Conservation (phyloP, 805 yeast species). For the Wickerhamiella cacticola region DNA sequence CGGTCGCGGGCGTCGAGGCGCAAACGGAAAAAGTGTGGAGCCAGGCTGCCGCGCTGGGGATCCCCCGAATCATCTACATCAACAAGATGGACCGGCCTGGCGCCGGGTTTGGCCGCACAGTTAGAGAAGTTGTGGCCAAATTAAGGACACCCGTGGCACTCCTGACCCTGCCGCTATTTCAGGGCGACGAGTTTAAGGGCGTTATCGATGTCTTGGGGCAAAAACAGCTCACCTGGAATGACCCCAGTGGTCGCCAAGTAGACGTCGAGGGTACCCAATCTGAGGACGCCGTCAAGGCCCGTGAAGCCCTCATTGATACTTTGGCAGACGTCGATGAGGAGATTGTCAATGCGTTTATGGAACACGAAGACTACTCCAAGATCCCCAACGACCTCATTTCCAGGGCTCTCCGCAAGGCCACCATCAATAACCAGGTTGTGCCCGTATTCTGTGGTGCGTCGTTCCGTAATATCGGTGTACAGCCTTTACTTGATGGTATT, state of each 20-base stretch:
- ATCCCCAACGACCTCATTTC: slow-evolving; percentile 47
- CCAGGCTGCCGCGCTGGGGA: slow-evolving; percentile 53
- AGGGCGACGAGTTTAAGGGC: slow-evolving; percentile 47
- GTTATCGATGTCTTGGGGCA: slow-evolving; percentile 63
- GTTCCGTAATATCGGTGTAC: slow-evolving; percentile 86
- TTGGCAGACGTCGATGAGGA: slow-evolving; percentile 72
- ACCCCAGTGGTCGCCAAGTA: slow-evolving; percentile 40
- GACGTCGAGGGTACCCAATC: slow-evolving; percentile 29
- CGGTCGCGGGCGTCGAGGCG: slow-evolving; percentile 96
- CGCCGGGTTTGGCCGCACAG: slow-evolving; percentile 86
- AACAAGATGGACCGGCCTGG: slow-evolving; percentile 97
- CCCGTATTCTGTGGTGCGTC: slow-evolving; percentile 93
- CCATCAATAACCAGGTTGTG: slow-evolving; percentile 44
- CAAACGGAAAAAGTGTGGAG: slow-evolving; percentile 97
- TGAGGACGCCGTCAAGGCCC: slow-evolving; percentile 40
- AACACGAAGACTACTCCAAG: slow-evolving; percentile 39
- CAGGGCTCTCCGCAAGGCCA: slow-evolving; percentile 49
- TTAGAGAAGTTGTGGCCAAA: slow-evolving; percentile 66
- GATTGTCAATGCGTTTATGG: slow-evolving; percentile 65
- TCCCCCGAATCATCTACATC: slow-evolving; percentile 71
- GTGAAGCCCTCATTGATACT: slow-evolving; percentile 73
- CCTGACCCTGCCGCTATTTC: slow-evolving; percentile 68
- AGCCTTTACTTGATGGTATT: slow-evolving; percentile 80
- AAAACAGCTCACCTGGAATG: slow-evolving; percentile 40
- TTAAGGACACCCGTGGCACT: slow-evolving; percentile 62